Base-by-base conservation (phyloP, 495 filamentous ascomycete genomes). In the Talaromyces ruber region DNA sequence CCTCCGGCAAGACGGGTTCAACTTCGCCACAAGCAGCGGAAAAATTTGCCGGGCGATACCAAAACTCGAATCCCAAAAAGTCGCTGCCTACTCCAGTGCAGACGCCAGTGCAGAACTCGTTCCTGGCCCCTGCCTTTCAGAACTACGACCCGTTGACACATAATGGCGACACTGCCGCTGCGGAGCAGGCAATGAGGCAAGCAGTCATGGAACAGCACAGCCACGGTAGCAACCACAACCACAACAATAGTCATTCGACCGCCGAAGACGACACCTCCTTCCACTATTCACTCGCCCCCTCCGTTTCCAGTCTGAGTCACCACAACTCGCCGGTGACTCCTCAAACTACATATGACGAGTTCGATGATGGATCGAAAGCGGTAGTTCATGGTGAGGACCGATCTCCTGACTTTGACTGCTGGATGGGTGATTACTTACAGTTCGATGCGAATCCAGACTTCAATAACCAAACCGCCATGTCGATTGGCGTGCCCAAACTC, bases 401-500 rank as follows among this genome's bases (percentile, higher is more conserved):
- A 72, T 71, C 65, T 68, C 64, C 66, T 70, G 75, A 70, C 61
- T 67, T 78, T 65, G 76, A 79, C 71, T 69, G 66, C 66, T 86
- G 79, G 80, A 78, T 84, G 78, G 76, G 80, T 70, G 77, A 83
- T 67, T 84, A 82, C 81, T 85, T 87, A 86, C 84, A 68, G 61
- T 61, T 68, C 70, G 78, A 82, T 73, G 63, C 74, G 66, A 68
- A 77, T 79, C 68, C 74, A 81, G 76, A 80, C 50, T 79, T 76
- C 63, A 64, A 59, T 47, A 70, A 64, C 63, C 63, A 65, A 52
- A 72, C 67, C 59, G 63, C 62, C 29, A 67, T 60, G 62, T 57
- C 68, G 53, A 67, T 78, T 65, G 73, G 78, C 30, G 79, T 90
- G 39, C 90, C 92, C 5, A 95, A 94, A 72, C 81, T 97, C 63